These are phyloP conservation scores for Dothiorella sarmentorum DNA, from an alignment of 2,329 filamentous ascomycete genomes.

Conservation along the genomic window DNA sequence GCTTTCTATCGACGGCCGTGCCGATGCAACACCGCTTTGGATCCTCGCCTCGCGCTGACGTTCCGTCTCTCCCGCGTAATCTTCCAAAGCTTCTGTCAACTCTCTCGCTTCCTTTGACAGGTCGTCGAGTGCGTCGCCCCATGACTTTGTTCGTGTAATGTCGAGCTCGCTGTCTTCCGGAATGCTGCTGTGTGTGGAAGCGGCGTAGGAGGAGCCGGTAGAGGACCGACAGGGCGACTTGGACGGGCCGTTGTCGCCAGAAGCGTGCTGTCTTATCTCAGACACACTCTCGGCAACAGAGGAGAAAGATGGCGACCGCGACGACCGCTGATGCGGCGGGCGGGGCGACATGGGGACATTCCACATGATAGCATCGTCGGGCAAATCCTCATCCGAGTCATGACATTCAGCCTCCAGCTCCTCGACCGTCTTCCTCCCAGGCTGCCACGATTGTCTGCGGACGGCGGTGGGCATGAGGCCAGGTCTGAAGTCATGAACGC, in stretches of 20 bases:
- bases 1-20: conserved; percentile 40
- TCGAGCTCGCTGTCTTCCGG: conserved; percentile 14
- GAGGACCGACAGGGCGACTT: conserved; percentile 13
- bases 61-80: conserved; percentile 64
- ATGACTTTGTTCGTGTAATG: conserved; percentile 61
- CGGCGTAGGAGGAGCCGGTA: conserved; percentile 5
- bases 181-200: conserved; percentile 15
- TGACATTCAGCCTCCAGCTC: conserved; percentile 78
- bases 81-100: conserved; percentile 76
- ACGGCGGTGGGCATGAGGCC: conserved; percentile 32
- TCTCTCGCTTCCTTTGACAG: conserved; percentile 70
- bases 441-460: conserved; percentile 61
- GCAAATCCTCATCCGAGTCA: conserved; percentile 71
- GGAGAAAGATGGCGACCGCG: conserved; percentile 29
- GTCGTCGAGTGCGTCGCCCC: conserved; percentile 66
- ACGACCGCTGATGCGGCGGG: conserved; percentile 32
- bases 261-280: conserved; percentile 20
- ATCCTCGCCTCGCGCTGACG: conserved; percentile 51
- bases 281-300: conserved; percentile 27
- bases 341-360: conserved; percentile 77
- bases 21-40: conserved; percentile 42
- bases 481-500: conserved; percentile 30
- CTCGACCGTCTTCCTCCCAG: conserved; percentile 63
- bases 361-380: conserved; percentile 73
- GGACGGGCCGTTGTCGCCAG: conserved; percentile 24